These are phyloP conservation scores for Silene vulgaris DNA, from an alignment of 179 eudicot species.

Conservation along the genomic window DNA sequence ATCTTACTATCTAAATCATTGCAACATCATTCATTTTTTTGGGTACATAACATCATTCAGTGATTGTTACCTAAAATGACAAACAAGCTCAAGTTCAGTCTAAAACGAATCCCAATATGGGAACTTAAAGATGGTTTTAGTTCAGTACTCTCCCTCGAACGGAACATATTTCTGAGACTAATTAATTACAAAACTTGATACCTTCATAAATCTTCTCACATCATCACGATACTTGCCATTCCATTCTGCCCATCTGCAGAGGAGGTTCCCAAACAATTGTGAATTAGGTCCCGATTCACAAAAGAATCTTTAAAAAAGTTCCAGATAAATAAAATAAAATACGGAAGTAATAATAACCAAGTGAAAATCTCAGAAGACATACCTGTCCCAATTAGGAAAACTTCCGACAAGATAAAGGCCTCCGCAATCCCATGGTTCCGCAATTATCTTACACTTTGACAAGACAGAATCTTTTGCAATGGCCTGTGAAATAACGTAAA, in stretches of 20 bases:
- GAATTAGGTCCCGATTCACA: not conserved
- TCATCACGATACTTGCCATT: conserved; percentile 98
- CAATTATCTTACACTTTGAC: conserved; percentile 80
- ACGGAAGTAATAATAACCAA: too few relatives aligned
- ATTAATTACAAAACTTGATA: conserved; percentile 19
- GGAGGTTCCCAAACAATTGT: conserved; percentile 14
- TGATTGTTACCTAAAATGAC: not conserved
- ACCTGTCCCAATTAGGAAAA: conserved; percentile 99
- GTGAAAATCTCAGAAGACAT: conserved; percentile 10
- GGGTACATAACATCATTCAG: not conserved
- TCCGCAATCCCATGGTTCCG: conserved; percentile 99
- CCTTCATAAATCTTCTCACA: conserved; percentile 83
- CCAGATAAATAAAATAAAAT: too few relatives aligned
- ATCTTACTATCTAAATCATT: not conserved
- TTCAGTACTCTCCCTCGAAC: not conserved
- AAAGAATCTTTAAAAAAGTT: not conserved
- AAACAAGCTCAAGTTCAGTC: not conserved
- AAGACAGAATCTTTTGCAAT: conserved; percentile 79
- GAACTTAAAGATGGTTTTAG: not conserved
- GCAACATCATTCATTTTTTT: not conserved
- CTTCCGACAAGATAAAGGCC: conserved; percentile 94
- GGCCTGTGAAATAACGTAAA: conserved; percentile 51
- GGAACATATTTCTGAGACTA: not conserved
- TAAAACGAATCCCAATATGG: not conserved
- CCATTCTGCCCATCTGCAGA: conserved; percentile 98